A percentile compares a stretch with the other conserved stretches of the same genome.
Evolutionary conservation across 441 rosid species (phyloP).

Genomic region (Arabidopsis lyrata): DNA sequence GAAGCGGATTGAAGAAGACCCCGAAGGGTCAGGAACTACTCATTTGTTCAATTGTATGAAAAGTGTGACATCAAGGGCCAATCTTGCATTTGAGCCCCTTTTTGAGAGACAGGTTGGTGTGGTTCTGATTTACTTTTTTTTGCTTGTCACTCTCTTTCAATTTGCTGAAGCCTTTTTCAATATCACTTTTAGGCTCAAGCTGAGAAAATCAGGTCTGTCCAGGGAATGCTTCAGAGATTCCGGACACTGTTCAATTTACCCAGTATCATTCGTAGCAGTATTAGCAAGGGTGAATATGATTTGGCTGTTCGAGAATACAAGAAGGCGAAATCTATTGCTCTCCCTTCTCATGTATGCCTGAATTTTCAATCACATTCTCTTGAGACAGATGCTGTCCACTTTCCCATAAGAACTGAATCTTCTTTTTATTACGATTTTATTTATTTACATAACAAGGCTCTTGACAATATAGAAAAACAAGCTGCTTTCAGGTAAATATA

Average conservation of each 20-base stretch:
- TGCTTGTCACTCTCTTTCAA: constrained; percentile 36
- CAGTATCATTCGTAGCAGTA: constrained; percentile 90
- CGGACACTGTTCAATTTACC: constrained; percentile 93
- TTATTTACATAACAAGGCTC: constrained; percentile 26
- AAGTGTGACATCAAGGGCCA: constrained; percentile 83
- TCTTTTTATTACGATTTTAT: neutral
- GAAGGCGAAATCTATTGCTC: constrained; percentile 96
- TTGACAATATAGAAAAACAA: constrained; percentile 30
- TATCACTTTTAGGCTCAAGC: constrained; percentile 77
- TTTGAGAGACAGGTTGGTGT: constrained; percentile 94
- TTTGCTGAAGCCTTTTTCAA: constrained; percentile 32
- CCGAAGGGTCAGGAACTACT: constrained; percentile 97
- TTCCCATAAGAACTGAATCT: constrained; percentile 13
- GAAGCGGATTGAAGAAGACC: constrained; percentile 94
- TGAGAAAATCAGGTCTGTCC: constrained; percentile 98
- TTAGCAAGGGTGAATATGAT: constrained; percentile 97
- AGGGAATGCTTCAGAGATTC: constrained; percentile 99
- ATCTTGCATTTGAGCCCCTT: constrained; percentile 89
- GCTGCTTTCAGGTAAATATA: constrained; percentile 80
- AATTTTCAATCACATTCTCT: constrained; percentile 13
- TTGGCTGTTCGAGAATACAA: constrained; percentile 98
- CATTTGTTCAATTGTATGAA: constrained; percentile 85
- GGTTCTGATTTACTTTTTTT: constrained; percentile 3
- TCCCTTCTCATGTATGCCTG: constrained; percentile 89
- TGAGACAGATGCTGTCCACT: constrained; percentile 22